phyloP scores from a whole-genome alignment of 2,329 filamentous ascomycete species.

The Byssochlamys sp. region DNA sequence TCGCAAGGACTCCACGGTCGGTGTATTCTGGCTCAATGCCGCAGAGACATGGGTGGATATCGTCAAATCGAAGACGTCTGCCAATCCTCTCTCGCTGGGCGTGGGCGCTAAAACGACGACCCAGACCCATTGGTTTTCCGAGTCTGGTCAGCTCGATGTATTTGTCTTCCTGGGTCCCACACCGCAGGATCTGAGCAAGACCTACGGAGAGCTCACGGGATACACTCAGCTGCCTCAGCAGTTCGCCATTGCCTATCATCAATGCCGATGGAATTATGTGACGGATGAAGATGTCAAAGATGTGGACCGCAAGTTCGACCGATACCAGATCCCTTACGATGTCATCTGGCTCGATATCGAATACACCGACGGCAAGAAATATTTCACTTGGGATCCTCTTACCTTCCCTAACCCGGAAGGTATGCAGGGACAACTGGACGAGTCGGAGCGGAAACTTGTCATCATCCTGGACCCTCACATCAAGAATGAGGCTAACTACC shows the following conservation, averaged over 20 bases:
- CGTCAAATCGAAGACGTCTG: slow-evolving; percentile 62
- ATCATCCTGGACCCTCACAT: slow-evolving; percentile 95
- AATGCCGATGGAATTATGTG: slow-evolving; percentile 98
- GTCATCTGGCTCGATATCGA: slow-evolving; percentile 98
- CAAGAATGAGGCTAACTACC: slow-evolving; percentile 77
- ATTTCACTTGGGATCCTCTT: slow-evolving; percentile 91
- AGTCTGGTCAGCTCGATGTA: slow-evolving; percentile 77
- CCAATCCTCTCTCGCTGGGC: slow-evolving; percentile 69
- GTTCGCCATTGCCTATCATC: slow-evolving; percentile 87
- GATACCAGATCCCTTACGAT: slow-evolving; percentile 89
- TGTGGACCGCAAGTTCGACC: slow-evolving; percentile 92
- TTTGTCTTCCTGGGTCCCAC: slow-evolving; percentile 91
- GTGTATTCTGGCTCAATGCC: slow-evolving; percentile 93
- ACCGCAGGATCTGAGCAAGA: slow-evolving; percentile 68
- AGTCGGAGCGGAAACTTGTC: slow-evolving; percentile 79
- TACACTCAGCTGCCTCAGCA: slow-evolving; percentile 84
- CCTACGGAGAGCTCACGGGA: slow-evolving; percentile 82
- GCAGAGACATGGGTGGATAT: slow-evolving; percentile 98
- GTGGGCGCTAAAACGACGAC: slow-evolving; percentile 62
- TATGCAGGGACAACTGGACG: slow-evolving; percentile 81
- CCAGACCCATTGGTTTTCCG: slow-evolving; percentile 93
- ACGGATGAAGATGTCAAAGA: slow-evolving; percentile 95
- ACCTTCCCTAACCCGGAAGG: slow-evolving; percentile 75
- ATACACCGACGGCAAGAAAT: slow-evolving; percentile 93
- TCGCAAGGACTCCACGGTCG: slow-evolving; percentile 82